Evolutionary conservation across 2,329 filamentous ascomycete species (phyloP), one percentile per base, ranked within the genome.

Genomic region (Scopulariopsis brevicaulis): DNA sequence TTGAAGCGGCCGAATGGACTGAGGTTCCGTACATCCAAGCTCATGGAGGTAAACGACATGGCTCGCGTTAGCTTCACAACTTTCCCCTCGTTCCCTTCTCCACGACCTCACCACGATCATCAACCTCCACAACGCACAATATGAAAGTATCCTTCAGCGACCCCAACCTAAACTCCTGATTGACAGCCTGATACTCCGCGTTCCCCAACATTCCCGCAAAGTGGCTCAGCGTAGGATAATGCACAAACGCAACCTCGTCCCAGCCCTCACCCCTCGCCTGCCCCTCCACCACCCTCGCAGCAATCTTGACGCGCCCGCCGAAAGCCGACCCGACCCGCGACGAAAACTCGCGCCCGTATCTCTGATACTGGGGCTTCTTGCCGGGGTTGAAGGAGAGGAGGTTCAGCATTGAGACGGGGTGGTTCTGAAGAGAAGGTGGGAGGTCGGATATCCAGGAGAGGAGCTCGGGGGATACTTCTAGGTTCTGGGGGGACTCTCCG

Each of bases 231-330:
- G 76, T 82, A 3, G 83, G 82, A 67, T 86, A 86, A 70, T 85
- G 82, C 58, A 83, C 83, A 51, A 86, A 71, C 0, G 83, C 82
- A 60, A 86, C 75, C 68, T 86, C 83, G 65, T 86, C 79, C 83
- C 83, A 86, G 56, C 69, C 70, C 14, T 68, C 69, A 53, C 61
- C 59, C 48, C 63, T 65, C 22, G 55, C 55, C 8, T 12, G 40
- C 18, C 55, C 55, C 15, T 50, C 64, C 12, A 81, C 72, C 1
- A 84, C 79, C 58, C 76, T 81, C 0, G 83, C 83, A 0, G 85
- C 81, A 6, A 86, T 72, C 69, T 86, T 86, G 1, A 83, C 83
- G 59, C 72, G 71, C 0, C 82, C 83, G 5, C 83, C 83, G 25
- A 80, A 73, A 60, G 70, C 70, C 0, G 69, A 68, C 0, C 82